Conservation (phyloP, 495 filamentous ascomycete genomes). For the Durotheca rogersii region DNA sequence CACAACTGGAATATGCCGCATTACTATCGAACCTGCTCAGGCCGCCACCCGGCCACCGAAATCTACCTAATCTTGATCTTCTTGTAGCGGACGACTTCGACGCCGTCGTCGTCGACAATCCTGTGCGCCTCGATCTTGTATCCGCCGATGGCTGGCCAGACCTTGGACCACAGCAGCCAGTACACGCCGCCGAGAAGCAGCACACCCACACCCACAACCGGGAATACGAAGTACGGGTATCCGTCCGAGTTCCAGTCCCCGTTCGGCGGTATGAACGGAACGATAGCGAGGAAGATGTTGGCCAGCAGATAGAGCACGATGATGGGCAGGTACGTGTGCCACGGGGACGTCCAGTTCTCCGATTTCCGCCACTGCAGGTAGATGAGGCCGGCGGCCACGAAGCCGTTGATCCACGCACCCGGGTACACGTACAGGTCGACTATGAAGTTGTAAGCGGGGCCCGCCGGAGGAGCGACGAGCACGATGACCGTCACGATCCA, state of each 20-base stretch:
- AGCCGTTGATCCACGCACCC: constrained; percentile 49
- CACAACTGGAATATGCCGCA: not conserved
- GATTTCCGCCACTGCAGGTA: constrained; percentile 44
- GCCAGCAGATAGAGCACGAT: constrained; percentile 47
- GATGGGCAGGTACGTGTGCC: constrained; percentile 47
- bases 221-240: constrained; percentile 55
- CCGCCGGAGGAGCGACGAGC: constrained; percentile 48
- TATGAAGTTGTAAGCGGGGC: constrained; percentile 42
- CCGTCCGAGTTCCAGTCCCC: constrained; percentile 51
- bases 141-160: constrained; percentile 47
- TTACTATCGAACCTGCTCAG: not conserved
- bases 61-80: constrained; percentile 36
- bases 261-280: constrained; percentile 53
- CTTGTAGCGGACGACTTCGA: constrained; percentile 46
- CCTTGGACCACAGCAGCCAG: constrained; percentile 51
- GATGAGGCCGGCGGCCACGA: constrained; percentile 58
- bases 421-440: constrained; percentile 46
- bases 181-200: constrained; percentile 51
- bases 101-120: constrained; percentile 42
- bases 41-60: too few species aligned
- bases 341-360: constrained; percentile 46
- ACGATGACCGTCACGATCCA: constrained; percentile 50
- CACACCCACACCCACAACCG: constrained; percentile 51
- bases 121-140: constrained; percentile 47
- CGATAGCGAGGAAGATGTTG: constrained; percentile 52